Conservation (phyloP, 2,329 filamentous ascomycete species). For the Aspergillus sclerotialis region DNA sequence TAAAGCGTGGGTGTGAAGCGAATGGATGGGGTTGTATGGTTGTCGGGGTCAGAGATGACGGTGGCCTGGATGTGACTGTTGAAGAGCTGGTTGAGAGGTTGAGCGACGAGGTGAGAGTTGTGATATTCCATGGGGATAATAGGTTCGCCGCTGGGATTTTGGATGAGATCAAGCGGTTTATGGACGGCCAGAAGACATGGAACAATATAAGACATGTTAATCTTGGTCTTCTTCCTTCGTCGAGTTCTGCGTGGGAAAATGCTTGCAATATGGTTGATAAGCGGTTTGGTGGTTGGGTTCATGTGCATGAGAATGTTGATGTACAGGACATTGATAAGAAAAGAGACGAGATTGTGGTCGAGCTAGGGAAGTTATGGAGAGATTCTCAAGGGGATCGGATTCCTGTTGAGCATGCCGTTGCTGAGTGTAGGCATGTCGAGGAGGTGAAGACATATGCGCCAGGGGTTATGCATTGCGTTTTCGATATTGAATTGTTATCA, state of each 20-base stretch:
- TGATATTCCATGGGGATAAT: conserved; percentile 67
- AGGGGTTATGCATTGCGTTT: conserved; percentile 55
- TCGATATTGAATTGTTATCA: conserved; percentile 42
- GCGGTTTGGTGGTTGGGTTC: conserved; percentile 47
- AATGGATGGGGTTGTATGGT: conserved; percentile 62
- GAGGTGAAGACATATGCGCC: conserved; percentile 56
- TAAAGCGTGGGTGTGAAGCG: conserved; percentile 59
- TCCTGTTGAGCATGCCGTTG: conserved; percentile 8
- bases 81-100: conserved; percentile 26
- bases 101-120: conserved; percentile 46
- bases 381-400: conserved; percentile 4
- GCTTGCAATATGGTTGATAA: conserved; percentile 44
- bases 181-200: conserved; percentile 25
- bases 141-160: conserved; percentile 42
- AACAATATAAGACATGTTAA: conserved; percentile 50
- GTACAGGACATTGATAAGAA: conserved; percentile 36
- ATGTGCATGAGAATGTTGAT: conserved; percentile 56
- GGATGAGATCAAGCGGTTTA: conserved; percentile 21
- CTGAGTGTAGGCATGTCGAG: conserved; percentile 40
- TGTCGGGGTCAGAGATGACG: conserved; percentile 38
- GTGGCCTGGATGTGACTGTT: conserved; percentile 12
- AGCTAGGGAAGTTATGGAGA: conserved; percentile 29
- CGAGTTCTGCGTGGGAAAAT: conserved; percentile 41
- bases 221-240: conserved; percentile 51
- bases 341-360: conserved; percentile 30